Conservation (phyloP, 106 monocot genomes). For the Ottelia alismoides region DNA sequence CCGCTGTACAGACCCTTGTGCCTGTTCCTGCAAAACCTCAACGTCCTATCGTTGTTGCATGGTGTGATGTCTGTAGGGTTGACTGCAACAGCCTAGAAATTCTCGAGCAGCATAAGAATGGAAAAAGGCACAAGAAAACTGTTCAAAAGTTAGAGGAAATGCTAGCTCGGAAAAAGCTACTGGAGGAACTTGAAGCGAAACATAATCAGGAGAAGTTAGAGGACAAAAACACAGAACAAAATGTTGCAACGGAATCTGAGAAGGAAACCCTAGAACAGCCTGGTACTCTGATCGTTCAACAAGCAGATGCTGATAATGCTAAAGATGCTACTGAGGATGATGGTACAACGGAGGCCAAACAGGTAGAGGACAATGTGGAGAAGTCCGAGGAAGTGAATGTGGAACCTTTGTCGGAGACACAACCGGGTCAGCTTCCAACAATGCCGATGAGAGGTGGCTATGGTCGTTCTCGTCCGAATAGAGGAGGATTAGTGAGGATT, state of each 20-base stretch:
- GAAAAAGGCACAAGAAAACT: constrained; percentile 59
- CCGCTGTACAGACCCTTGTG: background rate
- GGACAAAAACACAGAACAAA: too few species aligned
- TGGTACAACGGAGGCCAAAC: background rate
- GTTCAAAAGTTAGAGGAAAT: constrained; percentile 37
- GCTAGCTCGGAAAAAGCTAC: constrained; percentile 33
- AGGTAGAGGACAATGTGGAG: too few species aligned
- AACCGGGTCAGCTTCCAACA: constrained; percentile 1
- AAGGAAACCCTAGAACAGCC: constrained; percentile 1
- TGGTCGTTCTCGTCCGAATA: constrained; percentile 12
- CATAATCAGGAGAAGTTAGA: too few species aligned
- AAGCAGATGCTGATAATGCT: constrained; percentile 5
- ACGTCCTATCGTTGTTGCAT: constrained; percentile 19
- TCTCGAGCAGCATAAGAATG: constrained; percentile 73
- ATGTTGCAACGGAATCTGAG: constrained; percentile 5
- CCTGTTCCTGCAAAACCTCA: background rate
- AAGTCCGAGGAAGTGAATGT: too few species aligned
- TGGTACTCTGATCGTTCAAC: constrained; percentile 6
- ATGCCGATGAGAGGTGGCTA: constrained; percentile 7
- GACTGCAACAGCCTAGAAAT: constrained; percentile 68
- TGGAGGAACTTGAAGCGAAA: constrained; percentile 23
- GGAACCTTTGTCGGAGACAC: too few species aligned
- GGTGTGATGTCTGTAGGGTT: constrained; percentile 78
- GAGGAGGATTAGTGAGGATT: constrained; percentile 14
- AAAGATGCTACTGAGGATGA: background rate